A percentile compares a stretch with the other conserved stretches of the same genome.
Evolutionary conservation across 345 rosid genomes (phyloP).

Genomic region (Linum tenue): DNA sequence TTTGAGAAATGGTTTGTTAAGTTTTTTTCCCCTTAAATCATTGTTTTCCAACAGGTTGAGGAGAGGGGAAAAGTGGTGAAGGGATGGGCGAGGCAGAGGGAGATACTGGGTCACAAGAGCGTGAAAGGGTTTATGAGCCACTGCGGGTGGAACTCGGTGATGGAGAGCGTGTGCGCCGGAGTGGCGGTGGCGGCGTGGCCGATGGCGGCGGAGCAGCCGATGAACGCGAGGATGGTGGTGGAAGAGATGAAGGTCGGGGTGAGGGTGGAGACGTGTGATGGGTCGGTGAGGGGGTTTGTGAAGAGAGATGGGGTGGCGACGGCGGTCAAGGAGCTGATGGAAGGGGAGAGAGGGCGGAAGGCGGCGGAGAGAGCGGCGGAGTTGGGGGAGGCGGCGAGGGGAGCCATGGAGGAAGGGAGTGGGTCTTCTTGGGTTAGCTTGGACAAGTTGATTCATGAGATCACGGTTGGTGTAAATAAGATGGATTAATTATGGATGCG

Average conservation of each 20-base stretch:
- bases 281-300: constrained; percentile 9
- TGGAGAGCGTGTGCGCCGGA: constrained; percentile 26
- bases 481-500: no score
- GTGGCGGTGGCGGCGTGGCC: constrained; percentile 77
- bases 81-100: constrained; percentile 64
- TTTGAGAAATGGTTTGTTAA: no score
- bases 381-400: constrained; percentile 35
- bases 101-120: constrained; percentile 43
- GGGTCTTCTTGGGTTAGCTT: constrained; percentile 63
- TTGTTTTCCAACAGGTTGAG: not conserved
- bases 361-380: constrained; percentile 17
- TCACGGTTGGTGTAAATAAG: not conserved
- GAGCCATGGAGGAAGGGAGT: constrained; percentile 34
- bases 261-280: constrained; percentile 41
- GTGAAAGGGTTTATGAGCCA: constrained; percentile 66
- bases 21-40: no score
- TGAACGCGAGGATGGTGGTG: constrained; percentile 49
- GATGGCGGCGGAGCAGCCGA: constrained; percentile 63
- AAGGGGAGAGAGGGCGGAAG: constrained; percentile 47
- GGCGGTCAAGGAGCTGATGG: constrained; percentile 54
- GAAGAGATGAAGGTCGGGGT: constrained; percentile 58
- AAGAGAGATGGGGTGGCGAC: constrained; percentile 31
- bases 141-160: constrained; percentile 67
- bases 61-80: constrained; percentile 46
- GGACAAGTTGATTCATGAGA: constrained; percentile 28